phyloP scores from a whole-genome alignment of 148 eudicot species.

The Spergularia bocconei region DNA sequence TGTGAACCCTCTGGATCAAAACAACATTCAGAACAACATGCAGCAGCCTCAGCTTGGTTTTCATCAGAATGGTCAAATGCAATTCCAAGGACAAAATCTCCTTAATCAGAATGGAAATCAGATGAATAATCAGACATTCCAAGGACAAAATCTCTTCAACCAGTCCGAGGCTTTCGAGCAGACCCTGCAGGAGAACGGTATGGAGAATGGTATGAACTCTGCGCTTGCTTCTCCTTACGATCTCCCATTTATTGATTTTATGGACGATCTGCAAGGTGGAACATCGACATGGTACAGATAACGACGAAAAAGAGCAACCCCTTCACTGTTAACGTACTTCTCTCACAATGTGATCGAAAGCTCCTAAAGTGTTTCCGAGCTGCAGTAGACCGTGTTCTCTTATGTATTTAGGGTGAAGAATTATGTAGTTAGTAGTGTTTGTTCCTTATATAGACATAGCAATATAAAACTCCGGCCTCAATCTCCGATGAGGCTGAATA shows the following conservation, averaged over 20 bases:
- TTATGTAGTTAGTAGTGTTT: too few relatives aligned
- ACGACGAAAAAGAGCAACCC: neutral
- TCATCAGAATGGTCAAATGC: neutral
- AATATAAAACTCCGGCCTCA: too few relatives aligned
- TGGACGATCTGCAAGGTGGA: conserved; percentile 18
- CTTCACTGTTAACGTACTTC: too few relatives aligned
- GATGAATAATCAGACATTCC: conserved; percentile 18
- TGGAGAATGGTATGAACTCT: neutral
- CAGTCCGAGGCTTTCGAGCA: conserved; percentile 23
- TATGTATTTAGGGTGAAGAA: too few relatives aligned
- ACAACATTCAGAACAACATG: neutral
- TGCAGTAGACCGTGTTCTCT: too few relatives aligned
- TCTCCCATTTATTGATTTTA: conserved; percentile 11
- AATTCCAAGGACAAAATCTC: too few relatives aligned
- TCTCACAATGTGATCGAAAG: neutral
- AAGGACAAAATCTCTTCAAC: neutral
- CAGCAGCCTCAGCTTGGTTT: conserved; percentile 21
- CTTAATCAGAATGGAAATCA: neutral
- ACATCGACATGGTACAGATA: neutral
- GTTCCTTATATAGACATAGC: too few relatives aligned
- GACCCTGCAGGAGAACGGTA: conserved; percentile 3
- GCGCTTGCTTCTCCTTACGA: neutral
- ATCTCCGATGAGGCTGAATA: too few relatives aligned
- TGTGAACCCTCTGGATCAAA: conserved; percentile 18
- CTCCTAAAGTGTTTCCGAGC: neutral